Base-by-base conservation (phyloP, 345 rosid species). In the Cardiospermum halicacabum region DNA sequence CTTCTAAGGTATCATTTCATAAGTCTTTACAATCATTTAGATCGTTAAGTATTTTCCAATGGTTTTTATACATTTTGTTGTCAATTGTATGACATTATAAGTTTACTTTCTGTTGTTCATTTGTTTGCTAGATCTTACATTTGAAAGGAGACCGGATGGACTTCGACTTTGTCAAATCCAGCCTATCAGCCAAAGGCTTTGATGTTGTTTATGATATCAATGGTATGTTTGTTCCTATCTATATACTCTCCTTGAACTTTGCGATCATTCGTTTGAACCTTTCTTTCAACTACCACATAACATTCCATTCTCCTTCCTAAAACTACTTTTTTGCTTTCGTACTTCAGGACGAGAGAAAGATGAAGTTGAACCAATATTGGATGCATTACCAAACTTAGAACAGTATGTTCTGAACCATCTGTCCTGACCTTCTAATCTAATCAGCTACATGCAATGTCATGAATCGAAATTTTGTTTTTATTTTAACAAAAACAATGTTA, bases 91-190 rank as follows among this genome's bases (percentile, higher is more conserved):
- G 27, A 24, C 28, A 37, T 5, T 11, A 13, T 18, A 26, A 47
- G 15, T 34, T 27, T 21, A 34, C 3, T 56, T 40, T 7, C 54
- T 60, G 1, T 21, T 58, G 57, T 26, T 60, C 68, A 4, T 78
- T n/a, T 63, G 30, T 78, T 62, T 75, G 49, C 63, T 77, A 93
- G 96, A 80, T 93, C 74, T 82, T 78, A 85, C 97, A 89, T 74
- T 75, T 93, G 78, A 93, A 93, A 85, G 99, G 97, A 82, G 99
- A 91, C 78, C 79, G 99, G 75, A 85, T 79, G 70, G 96, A 94
- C 75, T 91, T 75, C 42, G 95, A 94, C n/a, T 94, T 94, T 69
- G 96, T 94, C 64, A 94, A 91, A 68, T 81, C 99, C 22, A 94
- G 96, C 77, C 96, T 94, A 53, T 77, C 97, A 57, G 95, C 97